Conservation (phyloP, 2,329 filamentous ascomycete species). For the Blastomyces parvus region DNA sequence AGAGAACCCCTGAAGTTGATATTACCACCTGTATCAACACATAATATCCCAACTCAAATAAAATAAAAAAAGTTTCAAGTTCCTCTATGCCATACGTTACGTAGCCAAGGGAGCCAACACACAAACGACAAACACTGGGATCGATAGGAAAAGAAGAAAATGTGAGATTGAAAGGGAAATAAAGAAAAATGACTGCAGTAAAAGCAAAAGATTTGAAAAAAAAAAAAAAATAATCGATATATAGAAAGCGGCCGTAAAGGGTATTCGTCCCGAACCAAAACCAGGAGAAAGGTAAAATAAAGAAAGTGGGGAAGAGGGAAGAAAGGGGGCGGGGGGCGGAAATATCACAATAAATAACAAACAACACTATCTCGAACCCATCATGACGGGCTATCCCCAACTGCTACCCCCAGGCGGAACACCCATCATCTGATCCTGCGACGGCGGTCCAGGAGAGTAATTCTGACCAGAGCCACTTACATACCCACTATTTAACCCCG, state of each 20-base stretch:
- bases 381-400: conserved; percentile 11
- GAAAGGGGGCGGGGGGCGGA: conserved; percentile 3
- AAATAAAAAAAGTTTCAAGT: not conserved
- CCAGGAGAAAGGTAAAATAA: not conserved
- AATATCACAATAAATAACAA: not conserved
- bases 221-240: not conserved
- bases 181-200: not conserved
- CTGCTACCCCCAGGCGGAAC: conserved; percentile 21
- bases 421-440: conserved; percentile 22
- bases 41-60: not conserved
- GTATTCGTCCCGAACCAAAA: conserved; percentile 1
- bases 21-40: not conserved
- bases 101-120: not conserved
- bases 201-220: not conserved
- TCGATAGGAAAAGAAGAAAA: not conserved
- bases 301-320: not conserved
- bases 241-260: conserved; percentile 4
- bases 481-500: conserved; percentile 29
- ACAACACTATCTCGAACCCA: conserved; percentile 4
- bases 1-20: not conserved
- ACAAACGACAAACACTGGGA: not conserved
- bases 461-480: conserved; percentile 25
- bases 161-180: not conserved
- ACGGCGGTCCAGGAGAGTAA: conserved; percentile 17
- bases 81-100: not conserved